phyloP scores from a whole-genome alignment of 1,139 yeast species.

The Taphrina sp. region DNA sequence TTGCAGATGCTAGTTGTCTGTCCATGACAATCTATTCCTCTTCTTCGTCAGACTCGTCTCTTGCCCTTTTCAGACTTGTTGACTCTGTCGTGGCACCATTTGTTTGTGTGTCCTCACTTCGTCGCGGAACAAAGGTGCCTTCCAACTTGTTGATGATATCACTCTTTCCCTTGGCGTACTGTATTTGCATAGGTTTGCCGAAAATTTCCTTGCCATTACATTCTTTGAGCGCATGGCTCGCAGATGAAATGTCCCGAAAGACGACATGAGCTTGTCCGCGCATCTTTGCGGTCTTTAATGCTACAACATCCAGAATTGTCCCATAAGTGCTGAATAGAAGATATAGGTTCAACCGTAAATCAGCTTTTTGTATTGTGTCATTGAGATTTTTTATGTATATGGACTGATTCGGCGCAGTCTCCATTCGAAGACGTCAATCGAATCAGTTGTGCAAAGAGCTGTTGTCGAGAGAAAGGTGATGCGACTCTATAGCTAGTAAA shows the following conservation, averaged over 20 bases:
- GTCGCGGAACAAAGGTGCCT: slow-evolving; percentile 40
- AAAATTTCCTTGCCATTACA: slow-evolving; percentile 55
- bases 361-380: slow-evolving; percentile 14
- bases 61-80: slow-evolving; percentile 2
- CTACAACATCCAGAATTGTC: slow-evolving; percentile 54
- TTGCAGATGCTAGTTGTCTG: too few relatives aligned
- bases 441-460: too few relatives aligned
- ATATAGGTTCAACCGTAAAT: slow-evolving; percentile 50
- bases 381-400: slow-evolving; percentile 26
- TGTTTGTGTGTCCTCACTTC: not conserved
- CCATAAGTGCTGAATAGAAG: slow-evolving; percentile 53
- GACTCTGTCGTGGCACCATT: not conserved
- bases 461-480: too few relatives aligned
- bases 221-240: slow-evolving; percentile 54
- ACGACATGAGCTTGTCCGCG: slow-evolving; percentile 79
- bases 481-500: too few relatives aligned
- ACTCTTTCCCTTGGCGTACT: slow-evolving; percentile 49
- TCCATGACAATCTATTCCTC: not conserved
- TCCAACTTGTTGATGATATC: slow-evolving; percentile 43
- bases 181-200: slow-evolving; percentile 55
- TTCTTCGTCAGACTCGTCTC: slow-evolving; percentile 19
- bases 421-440: too few relatives aligned
- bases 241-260: slow-evolving; percentile 53
- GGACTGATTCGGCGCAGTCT: slow-evolving; percentile 24
- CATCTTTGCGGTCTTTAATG: slow-evolving; percentile 60